A percentile compares a stretch with the other conserved stretches of the same genome.
Conservation (phyloP, 2,329 filamentous ascomycete species). For the Xylariaceae sp. region DNA sequence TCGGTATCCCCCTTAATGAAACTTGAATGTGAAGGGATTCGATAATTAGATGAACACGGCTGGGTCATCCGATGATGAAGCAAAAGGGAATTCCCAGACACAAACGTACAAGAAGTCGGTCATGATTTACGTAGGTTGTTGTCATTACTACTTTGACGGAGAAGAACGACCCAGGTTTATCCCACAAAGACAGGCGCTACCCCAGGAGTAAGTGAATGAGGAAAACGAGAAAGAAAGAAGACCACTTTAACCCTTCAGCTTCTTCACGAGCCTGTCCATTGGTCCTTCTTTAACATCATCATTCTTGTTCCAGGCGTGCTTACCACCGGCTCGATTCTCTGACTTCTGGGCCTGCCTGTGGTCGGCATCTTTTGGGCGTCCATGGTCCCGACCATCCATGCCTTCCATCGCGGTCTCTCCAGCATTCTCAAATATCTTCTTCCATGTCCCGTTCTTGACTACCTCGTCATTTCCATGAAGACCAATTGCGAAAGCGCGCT, state of each 20-base stretch:
- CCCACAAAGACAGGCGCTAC: background rate
- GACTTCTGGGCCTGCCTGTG: slow-evolving; percentile 11
- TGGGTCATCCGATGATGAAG: background rate
- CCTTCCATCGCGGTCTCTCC: slow-evolving; percentile 40
- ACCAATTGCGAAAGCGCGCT: slow-evolving; percentile 61
- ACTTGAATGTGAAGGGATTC: no score
- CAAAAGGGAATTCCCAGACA: background rate
- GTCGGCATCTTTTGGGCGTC: slow-evolving; percentile 18
- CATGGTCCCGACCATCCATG: slow-evolving; percentile 30
- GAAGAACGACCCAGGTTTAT: background rate
- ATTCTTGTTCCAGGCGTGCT: slow-evolving; percentile 21
- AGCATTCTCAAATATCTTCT: slow-evolving; percentile 39
- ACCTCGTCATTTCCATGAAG: slow-evolving; percentile 58
- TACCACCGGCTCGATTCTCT: slow-evolving; percentile 9
- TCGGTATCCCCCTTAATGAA: background rate
- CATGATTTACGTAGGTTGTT: background rate
- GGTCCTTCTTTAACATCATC: slow-evolving; percentile 25
- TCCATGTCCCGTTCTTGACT: slow-evolving; percentile 57
- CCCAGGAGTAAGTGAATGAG: background rate
- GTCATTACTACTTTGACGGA: background rate
- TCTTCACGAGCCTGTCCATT: slow-evolving; percentile 33
- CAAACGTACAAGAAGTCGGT: background rate
- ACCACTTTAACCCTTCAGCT: slow-evolving; percentile 20
- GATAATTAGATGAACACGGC: background rate
- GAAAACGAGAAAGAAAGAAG: background rate